Conservation (phyloP, 306 rosid genomes). For the Ochetophila trinervis region DNA sequence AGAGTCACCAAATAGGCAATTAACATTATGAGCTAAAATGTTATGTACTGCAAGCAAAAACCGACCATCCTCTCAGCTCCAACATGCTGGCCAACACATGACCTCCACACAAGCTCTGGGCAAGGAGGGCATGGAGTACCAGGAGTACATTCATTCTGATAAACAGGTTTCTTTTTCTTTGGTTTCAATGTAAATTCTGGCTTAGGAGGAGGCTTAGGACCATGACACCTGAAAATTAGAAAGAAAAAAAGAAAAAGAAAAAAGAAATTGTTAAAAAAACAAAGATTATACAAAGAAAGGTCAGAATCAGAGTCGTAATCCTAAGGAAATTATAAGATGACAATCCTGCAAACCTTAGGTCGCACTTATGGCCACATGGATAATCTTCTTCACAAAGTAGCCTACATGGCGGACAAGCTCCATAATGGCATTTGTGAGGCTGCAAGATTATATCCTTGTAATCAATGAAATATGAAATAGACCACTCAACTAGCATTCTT, state of each 20-base stretch:
- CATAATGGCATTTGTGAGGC: conserved; percentile 99
- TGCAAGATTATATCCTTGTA: conserved; percentile 37
- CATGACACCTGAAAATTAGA: conserved; percentile 69
- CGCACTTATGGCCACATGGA: conserved; percentile 82
- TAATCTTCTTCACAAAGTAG: conserved; percentile 71
- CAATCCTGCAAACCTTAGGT: conserved; percentile 58
- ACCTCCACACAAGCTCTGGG: conserved; percentile 84
- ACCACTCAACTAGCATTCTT: conserved; percentile 1
- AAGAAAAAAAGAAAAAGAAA: neutral
- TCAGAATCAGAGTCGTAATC: conserved; percentile 1
- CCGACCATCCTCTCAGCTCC: conserved; percentile 87
- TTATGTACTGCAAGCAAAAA: conserved; percentile 28
- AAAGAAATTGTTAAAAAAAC: neutral
- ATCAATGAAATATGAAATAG: conserved; percentile 5
- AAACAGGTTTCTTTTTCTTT: conserved; percentile 66
- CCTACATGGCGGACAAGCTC: conserved; percentile 84
- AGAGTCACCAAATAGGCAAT: neutral
- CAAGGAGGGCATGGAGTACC: conserved; percentile 87
- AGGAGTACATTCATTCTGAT: conserved; percentile 52
- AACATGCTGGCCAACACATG: conserved; percentile 79
- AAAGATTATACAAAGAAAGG: conserved; percentile 5
- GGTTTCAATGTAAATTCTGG: conserved; percentile 86
- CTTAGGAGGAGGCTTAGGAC: conserved; percentile 81
- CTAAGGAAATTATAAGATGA: conserved; percentile 14
- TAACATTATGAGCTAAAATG: conserved; percentile 15